These are phyloP conservation scores for Suillus brevipes DNA, from an alignment of 768 basidiomycete genomes.

Conservation along the genomic window DNA sequence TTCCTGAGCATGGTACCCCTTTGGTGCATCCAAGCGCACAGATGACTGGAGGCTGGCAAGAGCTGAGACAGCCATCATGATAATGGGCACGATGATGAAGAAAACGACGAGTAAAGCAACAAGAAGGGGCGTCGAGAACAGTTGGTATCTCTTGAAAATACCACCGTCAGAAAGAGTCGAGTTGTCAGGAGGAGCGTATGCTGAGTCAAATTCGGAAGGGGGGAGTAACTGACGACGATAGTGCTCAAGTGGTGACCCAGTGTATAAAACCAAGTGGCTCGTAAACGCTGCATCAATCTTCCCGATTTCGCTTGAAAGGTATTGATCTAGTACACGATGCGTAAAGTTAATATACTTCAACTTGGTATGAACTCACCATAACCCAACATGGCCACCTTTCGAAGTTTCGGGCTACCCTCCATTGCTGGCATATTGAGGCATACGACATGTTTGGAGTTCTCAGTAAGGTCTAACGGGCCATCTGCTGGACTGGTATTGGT, in stretches of 20 bases:
- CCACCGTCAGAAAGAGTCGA: slow-evolving; percentile 49
- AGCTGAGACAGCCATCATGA: slow-evolving; percentile 63
- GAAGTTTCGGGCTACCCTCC: slow-evolving; percentile 40
- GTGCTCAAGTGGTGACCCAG: slow-evolving; percentile 49
- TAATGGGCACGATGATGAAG: slow-evolving; percentile 66
- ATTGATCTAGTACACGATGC: slow-evolving; percentile 37
- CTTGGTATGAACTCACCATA: slow-evolving; percentile 47
- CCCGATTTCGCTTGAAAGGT: slow-evolving; percentile 50
- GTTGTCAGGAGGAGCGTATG: slow-evolving; percentile 29
- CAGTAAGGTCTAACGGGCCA: slow-evolving; percentile 35
- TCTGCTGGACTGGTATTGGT: slow-evolving; percentile 45
- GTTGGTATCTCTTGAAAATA: slow-evolving; percentile 72
- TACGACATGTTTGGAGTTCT: slow-evolving; percentile 54
- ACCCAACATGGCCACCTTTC: slow-evolving; percentile 49
- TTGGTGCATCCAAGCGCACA: slow-evolving; percentile 59
- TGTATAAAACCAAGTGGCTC: slow-evolving; percentile 65
- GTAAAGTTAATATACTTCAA: neutral
- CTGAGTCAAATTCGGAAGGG: slow-evolving; percentile 31
- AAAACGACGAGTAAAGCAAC: slow-evolving; percentile 60
- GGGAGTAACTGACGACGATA: slow-evolving; percentile 42
- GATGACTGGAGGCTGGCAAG: slow-evolving; percentile 77
- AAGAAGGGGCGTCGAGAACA: slow-evolving; percentile 77
- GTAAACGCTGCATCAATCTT: slow-evolving; percentile 49
- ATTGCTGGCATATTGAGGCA: slow-evolving; percentile 53
- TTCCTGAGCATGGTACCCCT: slow-evolving; percentile 65